Evolutionary conservation across 163 green algal species (phyloP).

Genomic region (Trebouxiophyceae sp.): DNA sequence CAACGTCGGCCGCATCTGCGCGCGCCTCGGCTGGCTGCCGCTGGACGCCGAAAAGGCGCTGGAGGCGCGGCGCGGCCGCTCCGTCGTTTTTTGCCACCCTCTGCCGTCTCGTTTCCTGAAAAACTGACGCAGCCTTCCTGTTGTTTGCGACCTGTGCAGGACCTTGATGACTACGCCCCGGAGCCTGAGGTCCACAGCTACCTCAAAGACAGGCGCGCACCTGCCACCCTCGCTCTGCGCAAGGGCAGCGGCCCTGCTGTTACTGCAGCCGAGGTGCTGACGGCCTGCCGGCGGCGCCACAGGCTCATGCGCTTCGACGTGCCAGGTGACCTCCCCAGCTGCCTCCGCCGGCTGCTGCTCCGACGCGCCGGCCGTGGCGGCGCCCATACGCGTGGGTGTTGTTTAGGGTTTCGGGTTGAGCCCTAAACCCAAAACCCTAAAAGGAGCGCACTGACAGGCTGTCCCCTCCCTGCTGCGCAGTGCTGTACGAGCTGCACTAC

Average conservation of each 20-base stretch:
- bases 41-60: conserved; percentile 52
- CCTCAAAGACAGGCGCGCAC: conserved; percentile 21
- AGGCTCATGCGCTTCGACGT: not conserved
- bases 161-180: conserved; percentile 66
- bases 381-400: no score
- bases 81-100: no score
- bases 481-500: conserved; percentile 88
- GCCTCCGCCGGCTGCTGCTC: not conserved
- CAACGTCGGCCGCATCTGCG: conserved; percentile 83
- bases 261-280: not conserved
- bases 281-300: not conserved
- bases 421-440: no score
- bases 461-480: no score
- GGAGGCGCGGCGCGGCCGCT: no score
- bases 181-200: conserved; percentile 69
- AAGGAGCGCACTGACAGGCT: no score
- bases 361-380: not conserved
- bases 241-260: not conserved
- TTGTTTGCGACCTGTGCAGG: no score
- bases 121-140: no score
- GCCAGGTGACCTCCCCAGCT: not conserved
- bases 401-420: no score
- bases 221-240: no score
- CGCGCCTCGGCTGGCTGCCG: conserved; percentile 65
- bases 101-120: no score